These are phyloP conservation scores for Hymenoscyphus infarciens DNA, from an alignment of 2,329 filamentous ascomycete species.

Conservation along the genomic window DNA sequence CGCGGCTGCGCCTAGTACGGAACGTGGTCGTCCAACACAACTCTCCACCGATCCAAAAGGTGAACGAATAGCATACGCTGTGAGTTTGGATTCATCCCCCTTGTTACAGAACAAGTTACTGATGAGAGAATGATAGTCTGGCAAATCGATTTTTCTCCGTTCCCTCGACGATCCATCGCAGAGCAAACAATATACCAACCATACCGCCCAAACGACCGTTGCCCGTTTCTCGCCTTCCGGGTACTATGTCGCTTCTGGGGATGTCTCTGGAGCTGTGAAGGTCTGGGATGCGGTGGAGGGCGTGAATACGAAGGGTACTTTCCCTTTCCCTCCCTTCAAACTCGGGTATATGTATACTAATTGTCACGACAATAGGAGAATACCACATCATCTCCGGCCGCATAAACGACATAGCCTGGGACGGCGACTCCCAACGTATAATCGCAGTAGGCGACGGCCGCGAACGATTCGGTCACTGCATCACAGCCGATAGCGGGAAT, in stretches of 20 bases:
- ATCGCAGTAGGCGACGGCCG: slow-evolving; percentile 95
- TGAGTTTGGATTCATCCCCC: slow-evolving; percentile 44
- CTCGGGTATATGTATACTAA: background rate
- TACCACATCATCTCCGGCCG: slow-evolving; percentile 91
- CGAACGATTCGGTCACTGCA: slow-evolving; percentile 88
- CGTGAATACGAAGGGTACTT: slow-evolving; percentile 63
- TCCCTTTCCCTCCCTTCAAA: background rate
- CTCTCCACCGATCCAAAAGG: slow-evolving; percentile 86
- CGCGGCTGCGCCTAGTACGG: slow-evolving; percentile 79
- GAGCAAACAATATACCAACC: slow-evolving; percentile 86
- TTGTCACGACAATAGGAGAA: slow-evolving; percentile 52
- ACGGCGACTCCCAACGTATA: slow-evolving; percentile 92
- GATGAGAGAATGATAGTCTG: slow-evolving; percentile 57
- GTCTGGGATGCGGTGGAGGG: slow-evolving; percentile 93
- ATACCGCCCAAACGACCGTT: slow-evolving; percentile 84
- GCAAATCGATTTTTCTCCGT: slow-evolving; percentile 94
- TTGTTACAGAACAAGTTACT: background rate
- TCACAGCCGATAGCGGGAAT: slow-evolving; percentile 94
- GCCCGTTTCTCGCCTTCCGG: slow-evolving; percentile 92
- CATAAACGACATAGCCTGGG: slow-evolving; percentile 96
- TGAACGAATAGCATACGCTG: slow-evolving; percentile 87
- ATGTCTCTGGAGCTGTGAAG: slow-evolving; percentile 76
- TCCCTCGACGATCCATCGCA: slow-evolving; percentile 85
- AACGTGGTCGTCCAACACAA: slow-evolving; percentile 81
- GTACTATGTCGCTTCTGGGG: slow-evolving; percentile 91